Base-by-base conservation (phyloP, 768 basidiomycete genomes). In the Pleurotus tuber-regium region DNA sequence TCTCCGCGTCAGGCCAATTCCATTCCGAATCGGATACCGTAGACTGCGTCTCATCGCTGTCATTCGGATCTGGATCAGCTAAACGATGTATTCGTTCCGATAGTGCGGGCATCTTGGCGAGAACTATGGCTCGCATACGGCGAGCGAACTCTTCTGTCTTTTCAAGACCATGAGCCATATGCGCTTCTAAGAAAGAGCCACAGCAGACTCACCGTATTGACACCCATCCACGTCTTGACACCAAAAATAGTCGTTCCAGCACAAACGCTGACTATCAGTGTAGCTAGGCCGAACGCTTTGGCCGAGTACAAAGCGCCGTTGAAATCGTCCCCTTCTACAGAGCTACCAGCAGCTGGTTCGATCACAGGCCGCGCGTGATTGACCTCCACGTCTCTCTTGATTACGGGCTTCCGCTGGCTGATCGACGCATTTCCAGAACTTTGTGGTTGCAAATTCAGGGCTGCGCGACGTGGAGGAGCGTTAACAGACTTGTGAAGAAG, bases 221-320 rank as follows among this genome's bases (percentile, higher is more conserved):
- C 78, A 26, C 79, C 82, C 47, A 87, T 63, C 39, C 70, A 68
- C 10, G 67, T 62, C 64, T 82, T 78, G 24, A 87, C 71, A 1
- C 76, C 75, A 58, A 70, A 74, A 2, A 80, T 66, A 4, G 78
- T 63, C 0, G 63, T 67, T 4, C 70, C 63, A 0, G 78, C 84
- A 21, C 77, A 70, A 2, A 73, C 63, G 0, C 74, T 58, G 21
- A 88, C 86, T 28, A 86, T 59, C 8, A 76, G 59, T 0, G 87
- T 89, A 3, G 87, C 85, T 35, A 87, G 74, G 2, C 75, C 70
- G 33, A 90, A 82, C 0, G 87, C 87, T 57, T 85, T 86, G 4
- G 78, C 68, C 1, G 79, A 76, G 56, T 82, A 75, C 2, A 86
- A 51, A 0, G 77, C 77, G 0, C 73, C 78, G 39, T 79, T 80